Base-by-base conservation (phyloP, 2,329 filamentous ascomycete species). In the Pseudogymnoascus sp. region DNA sequence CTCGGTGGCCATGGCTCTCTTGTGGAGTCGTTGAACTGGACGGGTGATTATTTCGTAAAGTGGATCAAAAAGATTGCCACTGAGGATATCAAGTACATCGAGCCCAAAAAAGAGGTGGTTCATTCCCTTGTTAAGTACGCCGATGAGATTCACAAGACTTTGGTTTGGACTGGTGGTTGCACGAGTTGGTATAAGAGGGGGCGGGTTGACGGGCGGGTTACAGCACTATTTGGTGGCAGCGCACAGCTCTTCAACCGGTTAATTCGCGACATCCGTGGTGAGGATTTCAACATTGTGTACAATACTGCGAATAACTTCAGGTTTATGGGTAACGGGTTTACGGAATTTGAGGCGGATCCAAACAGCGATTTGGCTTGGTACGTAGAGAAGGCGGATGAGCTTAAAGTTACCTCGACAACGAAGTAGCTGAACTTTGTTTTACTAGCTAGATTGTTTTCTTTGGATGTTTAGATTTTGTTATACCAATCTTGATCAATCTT, bases 301-400 rank as follows among this genome's bases (percentile, higher is more conserved):
- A 70, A 73, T 49, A 75, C 72, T 14, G 62, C 66, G n/a, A 81
- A 81, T 67, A 69, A 73, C 14, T 81, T 77, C 66, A 64, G 74
- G 26, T 80, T 80, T 65, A 75, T 81, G 77, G 79, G 78, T 0
- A 80, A 80, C 68, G 78, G 79, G 1, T 76, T 77, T 64, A 77
- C 45, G 37, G 67, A 65, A 59, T 70, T 68, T 60, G 70, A 72
- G 65, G 60, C 68, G 45, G 64, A 70, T 14, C 65, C 67, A 29
- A 62, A 64, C 23, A 66, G 59, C 65, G 70, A 71, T 65, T 61
- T 72, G 65, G 64, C 68, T 21, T 72, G 69, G 68, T 71, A 72
- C 39, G 37, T 64, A 19, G 59, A 62, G 35, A 62, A 61, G 39
- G 41, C 38, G 16, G 45, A 55, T 19, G 45, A 55, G 29, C 26